A percentile compares a stretch with the other conserved stretches of the same genome.
These are phyloP conservation scores for Phytophthora quininea DNA, from an alignment of 352 stramenopile species.

Conservation along the genomic window DNA sequence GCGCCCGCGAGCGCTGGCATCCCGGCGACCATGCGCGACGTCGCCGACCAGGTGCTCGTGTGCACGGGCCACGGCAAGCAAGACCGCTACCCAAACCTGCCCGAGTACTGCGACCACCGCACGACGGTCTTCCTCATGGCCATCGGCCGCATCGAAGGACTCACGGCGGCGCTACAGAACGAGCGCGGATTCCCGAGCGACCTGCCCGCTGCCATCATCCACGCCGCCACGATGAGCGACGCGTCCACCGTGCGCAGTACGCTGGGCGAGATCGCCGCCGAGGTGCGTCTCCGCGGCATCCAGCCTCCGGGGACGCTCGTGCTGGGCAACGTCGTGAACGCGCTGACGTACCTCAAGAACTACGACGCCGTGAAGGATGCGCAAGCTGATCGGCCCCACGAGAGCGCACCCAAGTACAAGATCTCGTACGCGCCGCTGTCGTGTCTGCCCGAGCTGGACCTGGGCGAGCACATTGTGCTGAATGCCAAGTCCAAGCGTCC, in stretches of 20 bases:
- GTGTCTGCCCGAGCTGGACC: slow-evolving; percentile 53
- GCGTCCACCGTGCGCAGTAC: slow-evolving; percentile 90
- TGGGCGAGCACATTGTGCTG: slow-evolving; percentile 66
- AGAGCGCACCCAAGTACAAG: slow-evolving; percentile 52
- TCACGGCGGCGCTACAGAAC: slow-evolving; percentile 82
- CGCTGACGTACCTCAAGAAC: slow-evolving; percentile 69
- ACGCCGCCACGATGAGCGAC: slow-evolving; percentile 91
- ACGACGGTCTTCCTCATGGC: slow-evolving; percentile 98
- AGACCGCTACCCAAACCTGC: slow-evolving; percentile 91
- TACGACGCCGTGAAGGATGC: slow-evolving; percentile 56
- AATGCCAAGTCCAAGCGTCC: slow-evolving; percentile 39
- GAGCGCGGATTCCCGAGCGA: slow-evolving; percentile 89
- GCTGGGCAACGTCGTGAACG: slow-evolving; percentile 93
- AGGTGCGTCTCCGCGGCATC: slow-evolving; percentile 86
- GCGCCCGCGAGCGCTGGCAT: slow-evolving; percentile 94
- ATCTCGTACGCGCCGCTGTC: slow-evolving; percentile 70
- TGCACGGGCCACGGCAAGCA: slow-evolving; percentile 96
- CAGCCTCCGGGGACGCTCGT: slow-evolving; percentile 93
- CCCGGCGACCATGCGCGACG: slow-evolving; percentile 95
- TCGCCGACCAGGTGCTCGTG: slow-evolving; percentile 93
- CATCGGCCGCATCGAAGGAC: slow-evolving; percentile 91
- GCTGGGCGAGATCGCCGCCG: slow-evolving; percentile 89
- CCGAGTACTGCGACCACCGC: slow-evolving; percentile 94
- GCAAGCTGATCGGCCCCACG: slow-evolving; percentile 11
- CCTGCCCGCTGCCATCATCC: slow-evolving; percentile 93